Base-by-base conservation (phyloP, 75 land plant species). In the Cupressus sempervirens region DNA sequence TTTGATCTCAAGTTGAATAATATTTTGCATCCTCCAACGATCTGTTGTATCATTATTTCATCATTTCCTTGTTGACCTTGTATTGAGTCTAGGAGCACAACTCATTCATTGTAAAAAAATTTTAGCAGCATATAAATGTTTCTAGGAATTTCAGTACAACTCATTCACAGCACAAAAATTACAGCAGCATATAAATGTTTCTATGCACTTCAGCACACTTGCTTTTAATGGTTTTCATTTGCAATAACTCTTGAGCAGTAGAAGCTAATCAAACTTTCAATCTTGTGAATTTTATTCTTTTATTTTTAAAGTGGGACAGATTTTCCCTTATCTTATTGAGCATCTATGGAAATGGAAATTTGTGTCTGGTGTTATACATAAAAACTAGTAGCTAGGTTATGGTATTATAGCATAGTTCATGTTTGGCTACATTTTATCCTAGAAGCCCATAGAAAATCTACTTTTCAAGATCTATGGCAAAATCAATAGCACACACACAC, bases 401-500 rank as follows among this genome's bases (percentile, higher is more conserved):
- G 97, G 95, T 82, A 92, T 97, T 2, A 93, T 97, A 50, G 93
- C 99, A 29, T 95, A 97, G 90, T 97, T 94, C 86, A 87, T 97
- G 76, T 89, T 97, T 23, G 99, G 99, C 0, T 95, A 93, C 82
- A 86, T 97, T 48, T 88, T 86, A 13, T 96, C 96, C 0, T 96
- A 96, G 29, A 94, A 90, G 83, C 99, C 99, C 20, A 94, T 97
- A 72, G 99, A 98, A 0, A 97, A 96, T 86, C 86, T 96, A 62
- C 88, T 94, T 50, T 94, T 94, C 93, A 97, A 97, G 91, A 94
- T 95, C 35, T 97, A 97, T 85, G 99, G 99, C 1, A 82, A 92
- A 45, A 95, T 97, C 88, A 97, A 96, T 85, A 95, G 92, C 36
- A 62, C 91, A 50, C 99, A 97, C 76, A 94, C 98, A 18, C 93